phyloP scores from a whole-genome alignment of 2,329 filamentous ascomycete species.

The Fonsecaea multimorphosa region DNA sequence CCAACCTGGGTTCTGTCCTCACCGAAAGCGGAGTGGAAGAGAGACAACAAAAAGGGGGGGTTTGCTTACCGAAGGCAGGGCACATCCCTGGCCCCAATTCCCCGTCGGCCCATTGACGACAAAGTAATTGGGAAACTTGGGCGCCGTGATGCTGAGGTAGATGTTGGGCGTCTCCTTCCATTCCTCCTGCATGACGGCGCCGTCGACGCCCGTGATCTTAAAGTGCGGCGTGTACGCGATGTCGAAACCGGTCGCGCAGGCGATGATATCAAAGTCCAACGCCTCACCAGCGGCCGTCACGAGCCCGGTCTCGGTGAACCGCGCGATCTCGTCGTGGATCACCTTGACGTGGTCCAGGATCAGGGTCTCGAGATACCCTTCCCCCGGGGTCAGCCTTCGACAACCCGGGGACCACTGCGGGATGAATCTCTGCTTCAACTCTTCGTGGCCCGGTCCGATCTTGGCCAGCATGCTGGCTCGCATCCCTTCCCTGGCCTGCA shows the following conservation, averaged over 20 bases:
- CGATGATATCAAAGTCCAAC: slow-evolving; percentile 44
- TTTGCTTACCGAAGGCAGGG: slow-evolving; percentile 35
- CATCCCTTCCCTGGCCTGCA: slow-evolving; percentile 43
- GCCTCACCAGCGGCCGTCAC: slow-evolving; percentile 46
- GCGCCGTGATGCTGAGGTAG: slow-evolving; percentile 55
- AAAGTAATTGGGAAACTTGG: slow-evolving; percentile 52
- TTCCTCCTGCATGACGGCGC: slow-evolving; percentile 42
- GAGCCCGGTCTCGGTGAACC: slow-evolving; percentile 47
- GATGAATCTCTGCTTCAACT: slow-evolving; percentile 35
- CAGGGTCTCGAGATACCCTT: slow-evolving; percentile 43
- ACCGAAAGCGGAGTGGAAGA: background rate
- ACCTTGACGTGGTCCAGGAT: slow-evolving; percentile 47
- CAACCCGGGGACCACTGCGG: slow-evolving; percentile 39
- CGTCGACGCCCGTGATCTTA: slow-evolving; percentile 43
- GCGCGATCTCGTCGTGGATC: slow-evolving; percentile 38
- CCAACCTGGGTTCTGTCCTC: background rate
- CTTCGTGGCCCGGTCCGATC: slow-evolving; percentile 33
- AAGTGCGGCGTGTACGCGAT: slow-evolving; percentile 46
- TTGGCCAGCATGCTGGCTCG: slow-evolving; percentile 37
- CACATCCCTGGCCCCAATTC: slow-evolving; percentile 42
- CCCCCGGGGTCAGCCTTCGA: slow-evolving; percentile 36
- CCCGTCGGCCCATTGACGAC: slow-evolving; percentile 44
- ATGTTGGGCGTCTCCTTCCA: slow-evolving; percentile 51
- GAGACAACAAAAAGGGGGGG: background rate
- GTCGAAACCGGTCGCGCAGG: slow-evolving; percentile 49